Evolutionary conservation across 2,329 filamentous ascomycete genomes (phyloP).

Genomic region (Nannizziopsis arthrosporioides): DNA sequence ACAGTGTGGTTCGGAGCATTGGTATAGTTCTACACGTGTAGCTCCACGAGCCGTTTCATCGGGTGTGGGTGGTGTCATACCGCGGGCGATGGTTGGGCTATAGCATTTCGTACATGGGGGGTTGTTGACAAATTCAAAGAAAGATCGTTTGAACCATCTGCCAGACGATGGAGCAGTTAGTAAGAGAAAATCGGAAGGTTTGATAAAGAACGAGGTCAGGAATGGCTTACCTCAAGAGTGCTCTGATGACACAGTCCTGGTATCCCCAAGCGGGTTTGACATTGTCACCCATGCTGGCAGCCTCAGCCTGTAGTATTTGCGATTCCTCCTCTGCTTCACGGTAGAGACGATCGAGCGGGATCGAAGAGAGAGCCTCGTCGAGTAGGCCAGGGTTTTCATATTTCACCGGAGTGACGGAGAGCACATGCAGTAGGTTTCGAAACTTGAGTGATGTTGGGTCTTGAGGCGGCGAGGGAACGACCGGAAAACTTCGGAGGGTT

Average conservation of each 20-base stretch:
- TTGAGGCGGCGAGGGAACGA: slow-evolving; percentile 63
- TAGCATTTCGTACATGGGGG: slow-evolving; percentile 72
- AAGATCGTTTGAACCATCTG: slow-evolving; percentile 90
- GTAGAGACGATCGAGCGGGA: slow-evolving; percentile 85
- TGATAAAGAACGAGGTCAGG: slow-evolving; percentile 20
- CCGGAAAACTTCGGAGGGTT: slow-evolving; percentile 52
- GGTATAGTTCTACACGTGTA: slow-evolving; percentile 76
- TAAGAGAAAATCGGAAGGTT: slow-evolving; percentile 13
- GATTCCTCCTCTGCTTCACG: slow-evolving; percentile 86
- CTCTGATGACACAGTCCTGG: slow-evolving; percentile 88
- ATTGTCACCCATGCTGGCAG: slow-evolving; percentile 71
- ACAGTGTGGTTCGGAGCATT: slow-evolving; percentile 67
- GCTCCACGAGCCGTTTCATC: slow-evolving; percentile 86
- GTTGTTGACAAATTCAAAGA: slow-evolving; percentile 96
- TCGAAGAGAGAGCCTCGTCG: slow-evolving; percentile 76
- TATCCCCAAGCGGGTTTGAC: slow-evolving; percentile 86
- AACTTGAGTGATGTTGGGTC: slow-evolving; percentile 63
- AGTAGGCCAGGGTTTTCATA: slow-evolving; percentile 94
- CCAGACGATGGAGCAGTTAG: slow-evolving; percentile 3
- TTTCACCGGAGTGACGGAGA: slow-evolving; percentile 79
- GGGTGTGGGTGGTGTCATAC: slow-evolving; percentile 70
- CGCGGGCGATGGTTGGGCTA: slow-evolving; percentile 69
- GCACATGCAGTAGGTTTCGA: slow-evolving; percentile 67
- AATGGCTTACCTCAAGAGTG: slow-evolving; percentile 59
- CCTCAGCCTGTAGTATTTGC: slow-evolving; percentile 76